Percentiles rank a stretch among this genome's conserved stretches.
Evolutionary conservation across 2,329 filamentous ascomycete genomes (phyloP).

Genomic region (Fusarium citri): DNA sequence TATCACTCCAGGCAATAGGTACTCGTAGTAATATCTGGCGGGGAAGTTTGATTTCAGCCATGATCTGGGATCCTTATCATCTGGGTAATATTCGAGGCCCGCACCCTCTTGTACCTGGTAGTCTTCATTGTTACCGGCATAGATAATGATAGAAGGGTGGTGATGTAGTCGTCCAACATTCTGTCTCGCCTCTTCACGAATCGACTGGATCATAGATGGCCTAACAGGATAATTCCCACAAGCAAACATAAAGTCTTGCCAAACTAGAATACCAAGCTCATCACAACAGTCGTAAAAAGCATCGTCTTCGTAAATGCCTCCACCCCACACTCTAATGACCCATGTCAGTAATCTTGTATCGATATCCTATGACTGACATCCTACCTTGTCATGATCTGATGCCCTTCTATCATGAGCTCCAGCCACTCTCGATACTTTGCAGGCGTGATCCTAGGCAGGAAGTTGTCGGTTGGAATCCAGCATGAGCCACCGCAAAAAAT

Average conservation of each 20-base stretch:
- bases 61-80: not conserved
- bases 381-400: constrained; percentile 9
- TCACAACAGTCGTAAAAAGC: constrained; percentile 5
- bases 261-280: constrained; percentile 2
- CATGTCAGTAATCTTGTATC: no score
- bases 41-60: constrained; percentile 8
- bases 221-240: constrained; percentile 6
- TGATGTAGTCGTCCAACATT: not conserved
- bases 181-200: not conserved
- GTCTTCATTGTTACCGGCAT: constrained; percentile 5
- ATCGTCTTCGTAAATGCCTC: constrained; percentile 4
- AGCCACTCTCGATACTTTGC: constrained; percentile 3
- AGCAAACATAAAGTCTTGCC: constrained; percentile 12
- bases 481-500: not conserved
- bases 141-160: constrained; percentile 1
- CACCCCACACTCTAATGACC: not conserved
- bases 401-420: constrained; percentile 1
- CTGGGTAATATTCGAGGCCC: not conserved
- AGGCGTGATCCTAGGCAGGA: not conserved
- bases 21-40: constrained; percentile 1
- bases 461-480: constrained; percentile 4
- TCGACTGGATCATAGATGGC: not conserved
- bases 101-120: constrained; percentile 4
- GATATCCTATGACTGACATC: no score
- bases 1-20: not conserved